Evolutionary conservation across 208 protist species (phyloP).

Genomic region (Sergeia podlipaevii): DNA sequence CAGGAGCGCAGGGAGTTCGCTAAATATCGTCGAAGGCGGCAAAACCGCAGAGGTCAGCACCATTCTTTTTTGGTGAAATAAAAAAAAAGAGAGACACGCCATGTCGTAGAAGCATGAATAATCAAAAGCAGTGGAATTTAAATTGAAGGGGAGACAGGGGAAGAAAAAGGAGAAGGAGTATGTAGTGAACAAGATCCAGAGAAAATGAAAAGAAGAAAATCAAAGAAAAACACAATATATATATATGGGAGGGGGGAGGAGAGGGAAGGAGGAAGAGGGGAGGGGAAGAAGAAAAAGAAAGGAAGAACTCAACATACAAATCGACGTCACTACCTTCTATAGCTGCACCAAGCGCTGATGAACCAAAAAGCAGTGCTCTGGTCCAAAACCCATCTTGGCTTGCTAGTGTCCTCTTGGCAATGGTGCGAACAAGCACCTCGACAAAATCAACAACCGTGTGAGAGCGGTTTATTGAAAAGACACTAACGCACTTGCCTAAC

Average conservation of each 20-base stretch:
- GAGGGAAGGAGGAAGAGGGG: slow-evolving; percentile 12
- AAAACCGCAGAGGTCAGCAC: slow-evolving; percentile 54
- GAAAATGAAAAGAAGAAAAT: slow-evolving; percentile 5
- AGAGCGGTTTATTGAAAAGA: too few relatives aligned
- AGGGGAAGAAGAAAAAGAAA: slow-evolving; percentile 15
- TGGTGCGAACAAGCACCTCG: too few relatives aligned
- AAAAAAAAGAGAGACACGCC: slow-evolving; percentile 6
- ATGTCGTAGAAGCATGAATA: neutral
- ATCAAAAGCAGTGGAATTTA: neutral
- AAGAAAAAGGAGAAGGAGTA: slow-evolving; percentile 1
- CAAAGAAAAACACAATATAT: neutral
- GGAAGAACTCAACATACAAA: slow-evolving; percentile 87
- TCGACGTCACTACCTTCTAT: slow-evolving; percentile 86
- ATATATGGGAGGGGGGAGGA: slow-evolving; percentile 6
- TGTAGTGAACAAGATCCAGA: neutral
- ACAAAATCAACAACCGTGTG: too few relatives aligned
- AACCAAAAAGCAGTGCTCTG: slow-evolving; percentile 58
- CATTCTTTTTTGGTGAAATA: slow-evolving; percentile 23
- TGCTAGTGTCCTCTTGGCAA: too few relatives aligned
- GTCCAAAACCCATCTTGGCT: slow-evolving; percentile 38
- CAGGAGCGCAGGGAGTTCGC: slow-evolving; percentile 42
- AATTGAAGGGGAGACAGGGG: neutral
- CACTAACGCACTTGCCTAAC: too few relatives aligned
- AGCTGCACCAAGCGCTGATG: slow-evolving; percentile 64
- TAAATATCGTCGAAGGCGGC: slow-evolving; percentile 38